Evolutionary conservation across 345 rosid genomes (phyloP).

Genomic region (Trapa bicornis): DNA sequence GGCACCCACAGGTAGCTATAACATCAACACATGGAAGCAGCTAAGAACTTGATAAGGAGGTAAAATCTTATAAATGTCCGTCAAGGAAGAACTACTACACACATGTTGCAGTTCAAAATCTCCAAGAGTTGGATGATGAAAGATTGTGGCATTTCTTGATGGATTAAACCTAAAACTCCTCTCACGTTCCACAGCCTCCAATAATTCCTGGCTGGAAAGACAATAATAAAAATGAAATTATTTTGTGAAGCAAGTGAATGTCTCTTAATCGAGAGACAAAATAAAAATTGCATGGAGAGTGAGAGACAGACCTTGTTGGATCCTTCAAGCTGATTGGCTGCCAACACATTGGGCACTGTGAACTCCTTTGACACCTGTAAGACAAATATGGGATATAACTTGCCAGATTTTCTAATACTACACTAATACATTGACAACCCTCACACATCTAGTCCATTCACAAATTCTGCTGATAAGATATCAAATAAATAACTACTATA

Average conservation of each 20-base stretch:
- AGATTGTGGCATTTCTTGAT: slow-evolving; percentile 72
- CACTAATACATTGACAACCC: background rate
- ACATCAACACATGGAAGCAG: slow-evolving; percentile 11
- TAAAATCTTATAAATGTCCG: background rate
- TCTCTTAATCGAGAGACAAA: background rate
- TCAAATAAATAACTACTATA: background rate
- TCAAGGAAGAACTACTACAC: slow-evolving; percentile 18
- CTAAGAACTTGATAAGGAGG: background rate
- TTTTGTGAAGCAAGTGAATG: background rate
- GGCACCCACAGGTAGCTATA: slow-evolving; percentile 64
- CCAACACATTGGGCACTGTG: slow-evolving; percentile 99
- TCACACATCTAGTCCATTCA: background rate
- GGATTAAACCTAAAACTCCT: slow-evolving; percentile 62
- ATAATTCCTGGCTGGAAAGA: slow-evolving; percentile 69
- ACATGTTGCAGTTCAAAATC: slow-evolving; percentile 94
- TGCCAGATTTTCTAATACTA: no score
- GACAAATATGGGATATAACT: background rate
- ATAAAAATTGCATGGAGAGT: background rate
- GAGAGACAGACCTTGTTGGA: slow-evolving; percentile 45
- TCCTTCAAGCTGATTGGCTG: slow-evolving; percentile 87
- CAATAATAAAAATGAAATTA: slow-evolving; percentile 3
- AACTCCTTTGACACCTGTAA: slow-evolving; percentile 94
- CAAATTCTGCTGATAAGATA: background rate
- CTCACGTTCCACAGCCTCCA: slow-evolving; percentile 82
- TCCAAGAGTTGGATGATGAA: slow-evolving; percentile 89